Evolutionary conservation across 108 stramenopile genomes (phyloP), one percentile per base, ranked within the genome.

Genomic region (Cyclotella distinguenda): DNA sequence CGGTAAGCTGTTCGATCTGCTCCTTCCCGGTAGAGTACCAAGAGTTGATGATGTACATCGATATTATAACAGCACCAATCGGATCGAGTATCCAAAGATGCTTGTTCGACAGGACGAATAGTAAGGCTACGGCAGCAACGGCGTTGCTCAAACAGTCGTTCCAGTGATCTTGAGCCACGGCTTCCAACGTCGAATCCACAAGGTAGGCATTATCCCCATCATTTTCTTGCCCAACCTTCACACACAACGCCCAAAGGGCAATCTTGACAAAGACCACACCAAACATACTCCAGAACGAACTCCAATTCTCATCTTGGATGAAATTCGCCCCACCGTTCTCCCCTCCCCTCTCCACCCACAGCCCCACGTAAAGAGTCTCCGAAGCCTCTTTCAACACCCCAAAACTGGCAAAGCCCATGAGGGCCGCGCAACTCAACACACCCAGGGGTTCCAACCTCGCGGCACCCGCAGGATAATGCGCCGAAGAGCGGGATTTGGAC

Each of bases 381-480:
- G 82, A 71, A 6, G 82, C 54, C 66, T 92, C 89, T 64, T 91
- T 91, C 32, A 97, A 60, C 6, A 97, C 84, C 57, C 94, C 91
- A 51, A 95, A 89, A 38, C 80, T 82, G 15, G 93, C 96, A 80
- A 95, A 92, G 10, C 93, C 94, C 96, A 97, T 97, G 8, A 97
- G 49, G 7, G 94, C 89, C 18, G 97, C 95, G 64, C 94, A 95
- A 7, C 90, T 90, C 50, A 97, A 75, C 22, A 96, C 95, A 7
- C 95, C 95, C 31, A 97, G 71, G 10, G 97, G 93, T 80, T 97
- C 97, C 43, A 97, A 64, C 60, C 97, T 83, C 8, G 78, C 60
- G 6, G 95, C 89, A 8, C 97, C 97, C 3, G 93, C 95, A 1
- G 97, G 97, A 79, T 96, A 97, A 51, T 84, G 77, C 6, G 90